Conservation (phyloP, 257 asterid species). For the Solanum etuberosum region DNA sequence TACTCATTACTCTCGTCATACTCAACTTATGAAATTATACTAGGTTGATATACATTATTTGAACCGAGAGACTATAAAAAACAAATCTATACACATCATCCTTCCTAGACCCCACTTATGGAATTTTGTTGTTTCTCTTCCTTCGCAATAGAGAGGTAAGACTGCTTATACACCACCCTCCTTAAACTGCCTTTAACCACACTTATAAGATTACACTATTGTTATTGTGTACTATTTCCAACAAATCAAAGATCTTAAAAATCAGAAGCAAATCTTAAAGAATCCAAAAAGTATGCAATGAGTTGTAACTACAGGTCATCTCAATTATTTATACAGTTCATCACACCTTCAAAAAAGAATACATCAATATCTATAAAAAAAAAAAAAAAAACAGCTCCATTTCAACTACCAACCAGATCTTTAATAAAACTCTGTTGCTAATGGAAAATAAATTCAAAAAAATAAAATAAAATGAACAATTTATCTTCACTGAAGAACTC, state of each 20-base stretch:
- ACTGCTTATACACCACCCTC: neutral
- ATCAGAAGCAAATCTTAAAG: neutral
- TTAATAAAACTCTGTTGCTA: neutral
- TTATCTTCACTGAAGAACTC: constrained; percentile 1
- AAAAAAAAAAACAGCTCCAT: neutral
- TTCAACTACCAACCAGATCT: neutral
- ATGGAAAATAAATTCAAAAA: neutral
- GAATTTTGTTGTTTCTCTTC: neutral
- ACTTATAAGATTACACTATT: neutral
- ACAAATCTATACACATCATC: neutral
- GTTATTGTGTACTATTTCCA: neutral
- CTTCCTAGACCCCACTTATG: no score
- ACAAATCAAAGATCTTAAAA: neutral
- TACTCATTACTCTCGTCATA: rapidly evolving
- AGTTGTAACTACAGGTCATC: neutral
- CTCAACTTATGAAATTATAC: neutral
- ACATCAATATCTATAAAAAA: neutral
- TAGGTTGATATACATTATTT: no score
- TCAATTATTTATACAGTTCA: neutral
- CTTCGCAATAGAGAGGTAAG: neutral
- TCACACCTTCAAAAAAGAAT: neutral
- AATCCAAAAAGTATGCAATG: neutral
- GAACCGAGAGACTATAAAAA: no score
- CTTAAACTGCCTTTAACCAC: neutral
- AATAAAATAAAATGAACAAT: neutral